Conservation (phyloP, 495 filamentous ascomycete genomes). For the Aspergillus sclerotiicarbonarius region DNA sequence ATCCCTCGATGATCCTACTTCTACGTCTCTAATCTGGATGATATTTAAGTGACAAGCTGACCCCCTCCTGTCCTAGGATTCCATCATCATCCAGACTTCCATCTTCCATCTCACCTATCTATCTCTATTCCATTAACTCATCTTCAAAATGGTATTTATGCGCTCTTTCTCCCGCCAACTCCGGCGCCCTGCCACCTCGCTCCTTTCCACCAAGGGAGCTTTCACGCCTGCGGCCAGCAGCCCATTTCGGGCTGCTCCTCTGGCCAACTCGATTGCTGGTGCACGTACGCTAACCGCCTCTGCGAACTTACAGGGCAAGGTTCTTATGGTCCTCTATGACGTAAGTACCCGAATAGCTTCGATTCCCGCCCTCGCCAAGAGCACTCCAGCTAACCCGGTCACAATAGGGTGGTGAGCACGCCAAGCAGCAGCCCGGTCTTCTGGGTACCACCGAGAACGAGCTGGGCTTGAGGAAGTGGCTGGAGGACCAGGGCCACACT, state of each 20-base stretch:
- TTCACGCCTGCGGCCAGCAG: constrained; percentile 20
- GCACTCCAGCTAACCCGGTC: constrained; percentile 2
- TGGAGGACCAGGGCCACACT: constrained; percentile 92
- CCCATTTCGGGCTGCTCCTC: constrained; percentile 31
- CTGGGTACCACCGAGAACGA: constrained; percentile 98
- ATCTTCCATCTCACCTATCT: not conserved
- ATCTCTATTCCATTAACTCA: constrained; percentile 17
- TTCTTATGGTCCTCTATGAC: constrained; percentile 74
- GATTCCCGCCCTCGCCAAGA: not conserved
- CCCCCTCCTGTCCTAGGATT: constrained; percentile 12
- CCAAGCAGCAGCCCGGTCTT: constrained; percentile 74
- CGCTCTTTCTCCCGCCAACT: constrained; percentile 57
- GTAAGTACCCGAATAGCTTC: constrained; percentile 45
- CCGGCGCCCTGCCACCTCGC: constrained; percentile 56
- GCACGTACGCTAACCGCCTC: constrained; percentile 56
- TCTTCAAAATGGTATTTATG: constrained; percentile 69
- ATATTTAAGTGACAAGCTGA: constrained; percentile 23
- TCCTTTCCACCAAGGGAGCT: constrained; percentile 43
- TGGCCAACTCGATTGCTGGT: constrained; percentile 37
- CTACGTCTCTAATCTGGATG: not conserved
- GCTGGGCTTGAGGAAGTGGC: constrained; percentile 92
- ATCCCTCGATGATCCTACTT: not conserved
- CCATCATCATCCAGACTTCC: not conserved
- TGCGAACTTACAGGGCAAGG: constrained; percentile 63
- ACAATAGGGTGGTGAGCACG: constrained; percentile 63